Evolutionary conservation across 1,284 basidiomycete species (phyloP).

Genomic region (Trametes sp.): DNA sequence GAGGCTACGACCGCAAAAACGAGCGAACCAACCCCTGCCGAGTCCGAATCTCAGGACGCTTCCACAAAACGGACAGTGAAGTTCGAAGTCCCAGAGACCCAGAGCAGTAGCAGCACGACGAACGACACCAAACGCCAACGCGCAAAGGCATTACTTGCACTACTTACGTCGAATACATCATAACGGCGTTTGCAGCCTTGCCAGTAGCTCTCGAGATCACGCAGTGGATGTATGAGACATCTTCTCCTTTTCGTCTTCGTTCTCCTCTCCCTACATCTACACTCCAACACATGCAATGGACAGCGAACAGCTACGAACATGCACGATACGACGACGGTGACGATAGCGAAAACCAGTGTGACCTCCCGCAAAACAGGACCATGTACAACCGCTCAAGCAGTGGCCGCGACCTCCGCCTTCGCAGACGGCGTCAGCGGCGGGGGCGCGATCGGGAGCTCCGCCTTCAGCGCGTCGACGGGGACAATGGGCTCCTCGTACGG

Average conservation of each 20-base stretch:
- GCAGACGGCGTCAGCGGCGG: constrained; percentile 37
- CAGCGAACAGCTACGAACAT: constrained; percentile 12
- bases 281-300: constrained; percentile 9
- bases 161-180: constrained; percentile 13
- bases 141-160: constrained; percentile 16
- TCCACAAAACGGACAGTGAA: constrained; percentile 22
- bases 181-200: not conserved
- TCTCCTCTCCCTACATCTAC: constrained; percentile 6
- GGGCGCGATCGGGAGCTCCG: constrained; percentile 34
- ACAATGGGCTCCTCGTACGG: constrained; percentile 44
- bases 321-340: constrained; percentile 20
- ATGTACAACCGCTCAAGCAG: constrained; percentile 31
- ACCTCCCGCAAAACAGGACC: not conserved
- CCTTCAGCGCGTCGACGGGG: constrained; percentile 21
- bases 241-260: constrained; percentile 21
- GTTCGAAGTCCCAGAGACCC: constrained; percentile 13
- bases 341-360: constrained; percentile 17
- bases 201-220: constrained; percentile 7
- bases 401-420: constrained; percentile 31
- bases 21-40: not conserved
- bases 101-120: not conserved
- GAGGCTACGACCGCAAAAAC: not conserved
- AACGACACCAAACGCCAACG: constrained; percentile 20
- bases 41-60: constrained; percentile 8
- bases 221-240: constrained; percentile 15